Evolutionary conservation across 352 stramenopile species (phyloP).

Genomic region (Phytophthora sp.): DNA sequence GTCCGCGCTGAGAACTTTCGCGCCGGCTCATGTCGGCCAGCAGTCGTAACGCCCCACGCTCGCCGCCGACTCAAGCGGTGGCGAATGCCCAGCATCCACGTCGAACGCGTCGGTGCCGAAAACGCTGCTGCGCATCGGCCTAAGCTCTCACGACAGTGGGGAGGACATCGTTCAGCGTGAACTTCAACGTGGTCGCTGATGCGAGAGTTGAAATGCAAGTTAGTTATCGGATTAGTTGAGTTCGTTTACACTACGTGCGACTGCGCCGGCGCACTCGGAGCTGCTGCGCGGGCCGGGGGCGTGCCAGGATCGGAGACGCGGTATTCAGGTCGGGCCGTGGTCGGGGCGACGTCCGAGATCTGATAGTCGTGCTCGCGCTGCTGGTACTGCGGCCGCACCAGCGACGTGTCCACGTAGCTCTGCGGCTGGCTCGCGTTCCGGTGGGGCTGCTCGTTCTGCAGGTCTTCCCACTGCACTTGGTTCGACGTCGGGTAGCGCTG

Average conservation of each 20-base stretch:
- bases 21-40: neutral
- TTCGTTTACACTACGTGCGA: slow-evolving; percentile 24
- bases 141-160: too few relatives aligned
- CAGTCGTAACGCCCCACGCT: too few relatives aligned
- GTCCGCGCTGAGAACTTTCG: neutral
- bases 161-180: too few relatives aligned
- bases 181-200: slow-evolving; percentile 18
- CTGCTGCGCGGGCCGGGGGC: neutral
- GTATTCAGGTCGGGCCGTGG: slow-evolving; percentile 14
- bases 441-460: slow-evolving; percentile 14
- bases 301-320: slow-evolving; percentile 4
- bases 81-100: slow-evolving; percentile 4
- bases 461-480: slow-evolving; percentile 34
- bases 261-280: slow-evolving; percentile 3
- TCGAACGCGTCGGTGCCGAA: slow-evolving; percentile 7
- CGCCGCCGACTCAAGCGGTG: slow-evolving; percentile 1
- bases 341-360: slow-evolving; percentile 30
- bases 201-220: neutral
- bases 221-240: slow-evolving; percentile 7
- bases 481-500: slow-evolving; percentile 31
- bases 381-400: slow-evolving; percentile 34
- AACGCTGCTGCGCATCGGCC: too few relatives aligned
- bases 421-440: slow-evolving; percentile 1
- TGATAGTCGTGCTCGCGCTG: slow-evolving; percentile 38
- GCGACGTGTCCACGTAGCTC: slow-evolving; percentile 21